Conservation (phyloP, 345 rosid species). For the Hibiscus tridactylites region DNA sequence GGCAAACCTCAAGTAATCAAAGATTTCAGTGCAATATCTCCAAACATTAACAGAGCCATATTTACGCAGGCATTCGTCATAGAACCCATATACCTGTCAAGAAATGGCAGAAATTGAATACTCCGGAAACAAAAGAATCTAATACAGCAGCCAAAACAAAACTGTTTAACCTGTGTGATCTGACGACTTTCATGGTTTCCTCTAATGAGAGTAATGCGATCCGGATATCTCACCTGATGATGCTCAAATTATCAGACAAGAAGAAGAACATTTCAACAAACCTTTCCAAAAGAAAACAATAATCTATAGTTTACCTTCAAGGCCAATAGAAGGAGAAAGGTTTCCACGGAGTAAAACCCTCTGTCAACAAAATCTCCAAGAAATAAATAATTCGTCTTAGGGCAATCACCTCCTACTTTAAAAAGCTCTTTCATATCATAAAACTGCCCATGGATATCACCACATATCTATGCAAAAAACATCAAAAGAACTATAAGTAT, state of each 20-base stretch:
- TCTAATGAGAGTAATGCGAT: slow-evolving; percentile 88
- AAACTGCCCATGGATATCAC: slow-evolving; percentile 98
- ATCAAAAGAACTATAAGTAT: slow-evolving; percentile 4
- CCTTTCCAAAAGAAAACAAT: neutral
- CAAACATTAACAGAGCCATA: slow-evolving; percentile 96
- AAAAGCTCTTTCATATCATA: slow-evolving; percentile 99
- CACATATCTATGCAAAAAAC: slow-evolving; percentile 60
- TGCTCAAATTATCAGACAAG: slow-evolving; percentile 19
- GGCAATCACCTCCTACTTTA: slow-evolving; percentile 95
- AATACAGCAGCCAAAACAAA: slow-evolving; percentile 15
- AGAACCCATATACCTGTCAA: slow-evolving; percentile 88
- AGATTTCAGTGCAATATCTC: slow-evolving; percentile 97
- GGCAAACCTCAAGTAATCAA: slow-evolving; percentile 85
- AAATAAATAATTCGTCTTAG: slow-evolving; percentile 90
- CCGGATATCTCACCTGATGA: slow-evolving; percentile 89
- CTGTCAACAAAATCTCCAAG: slow-evolving; percentile 99
- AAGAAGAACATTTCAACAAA: neutral
- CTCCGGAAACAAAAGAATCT: neutral
- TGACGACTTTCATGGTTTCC: slow-evolving; percentile 98
- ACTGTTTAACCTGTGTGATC: slow-evolving; percentile 74
- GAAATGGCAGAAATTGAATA: slow-evolving; percentile 16
- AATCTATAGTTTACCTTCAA: slow-evolving; percentile 54
- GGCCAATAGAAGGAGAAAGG: slow-evolving; percentile 88
- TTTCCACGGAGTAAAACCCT: slow-evolving; percentile 95
- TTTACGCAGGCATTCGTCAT: slow-evolving; percentile 93